Evolutionary conservation across 306 rosid genomes (phyloP), one percentile per base, ranked within the genome.

Genomic region (Prunus davidiana): DNA sequence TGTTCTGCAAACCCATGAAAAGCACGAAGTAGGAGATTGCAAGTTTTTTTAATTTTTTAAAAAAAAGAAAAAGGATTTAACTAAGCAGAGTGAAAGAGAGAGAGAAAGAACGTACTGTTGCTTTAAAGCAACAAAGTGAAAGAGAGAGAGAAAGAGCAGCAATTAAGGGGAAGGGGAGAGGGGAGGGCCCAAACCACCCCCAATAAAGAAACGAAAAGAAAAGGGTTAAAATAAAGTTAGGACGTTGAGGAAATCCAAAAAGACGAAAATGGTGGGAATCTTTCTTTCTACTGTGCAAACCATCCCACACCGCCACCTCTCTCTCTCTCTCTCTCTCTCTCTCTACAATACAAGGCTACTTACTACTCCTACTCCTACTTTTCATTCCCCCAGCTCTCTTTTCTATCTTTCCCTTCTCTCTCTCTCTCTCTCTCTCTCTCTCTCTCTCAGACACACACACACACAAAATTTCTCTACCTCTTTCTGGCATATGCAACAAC

Each of bases 241-340:
- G 43, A 38, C 67, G 43, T 5, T 70, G 69, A n/a, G 45, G 9
- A 34, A 65, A 72, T 69, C 86, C 78, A 90, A 91, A 86, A 86
- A 69, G 82, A 72, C 28, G 71, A 81, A 55, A 60, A 75, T 13
- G 76, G 65, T 78, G 88, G 90, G 95, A 93, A 91, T 90, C 96
- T 86, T 92, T 87, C 54, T 67, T 73, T 63, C 41, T 56, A 78
- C 80, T 67, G 86, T 79, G 79, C 69, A 72, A 65, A 75, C 74
- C 79, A 79, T 82, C 93, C 90, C 90, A 79, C 88, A 67, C 27
- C 69, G 71, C 77, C 85, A 78, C 81, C 82, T 82, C 84, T 68
- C 74, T 60, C 24, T 60, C 72, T 60, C 72, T 34, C 4, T 38
- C n/a, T n/a, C n/a, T n/a, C 43, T 38, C 43, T 1, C 8, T 2